These are phyloP conservation scores for Saccharum officinarum DNA, from an alignment of 176 grass and related monocot genomes.

Conservation along the genomic window DNA sequence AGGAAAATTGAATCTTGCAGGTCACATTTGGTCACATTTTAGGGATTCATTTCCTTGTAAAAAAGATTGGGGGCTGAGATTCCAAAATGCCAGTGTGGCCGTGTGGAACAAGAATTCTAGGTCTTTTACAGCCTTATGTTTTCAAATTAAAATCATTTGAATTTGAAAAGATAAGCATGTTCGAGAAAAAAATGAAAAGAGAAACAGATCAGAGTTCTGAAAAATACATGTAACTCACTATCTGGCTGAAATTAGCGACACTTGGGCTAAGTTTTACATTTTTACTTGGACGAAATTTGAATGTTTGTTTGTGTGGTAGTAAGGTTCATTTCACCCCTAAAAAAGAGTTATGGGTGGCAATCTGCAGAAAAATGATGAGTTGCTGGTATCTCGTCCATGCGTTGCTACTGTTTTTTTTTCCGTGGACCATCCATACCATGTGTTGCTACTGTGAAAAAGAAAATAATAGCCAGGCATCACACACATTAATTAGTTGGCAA, in stretches of 20 bases:
- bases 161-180: not conserved
- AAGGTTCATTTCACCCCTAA: not conserved
- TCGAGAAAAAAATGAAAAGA: not conserved
- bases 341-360: not conserved
- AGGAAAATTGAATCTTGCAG: conserved; percentile 23
- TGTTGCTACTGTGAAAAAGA: not conserved
- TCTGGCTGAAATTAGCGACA: not conserved
- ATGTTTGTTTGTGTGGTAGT: not conserved
- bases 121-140: not conserved
- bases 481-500: not conserved
- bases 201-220: not conserved
- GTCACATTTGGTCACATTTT: not conserved
- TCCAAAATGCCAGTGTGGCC: not conserved
- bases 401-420: too few relatives aligned
- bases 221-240: not conserved
- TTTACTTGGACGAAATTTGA: not conserved
- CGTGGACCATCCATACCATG: too few relatives aligned
- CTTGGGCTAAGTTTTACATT: too few relatives aligned
- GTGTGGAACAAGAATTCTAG: not conserved
- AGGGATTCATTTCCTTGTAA: not conserved
- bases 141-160: not conserved
- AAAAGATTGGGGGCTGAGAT: not conserved
- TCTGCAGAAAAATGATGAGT: not conserved
- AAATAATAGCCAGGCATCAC: not conserved
- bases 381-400: not conserved